These are phyloP conservation scores for Neonectria neomacrospora DNA, from an alignment of 2,329 filamentous ascomycete species.

Conservation along the genomic window DNA sequence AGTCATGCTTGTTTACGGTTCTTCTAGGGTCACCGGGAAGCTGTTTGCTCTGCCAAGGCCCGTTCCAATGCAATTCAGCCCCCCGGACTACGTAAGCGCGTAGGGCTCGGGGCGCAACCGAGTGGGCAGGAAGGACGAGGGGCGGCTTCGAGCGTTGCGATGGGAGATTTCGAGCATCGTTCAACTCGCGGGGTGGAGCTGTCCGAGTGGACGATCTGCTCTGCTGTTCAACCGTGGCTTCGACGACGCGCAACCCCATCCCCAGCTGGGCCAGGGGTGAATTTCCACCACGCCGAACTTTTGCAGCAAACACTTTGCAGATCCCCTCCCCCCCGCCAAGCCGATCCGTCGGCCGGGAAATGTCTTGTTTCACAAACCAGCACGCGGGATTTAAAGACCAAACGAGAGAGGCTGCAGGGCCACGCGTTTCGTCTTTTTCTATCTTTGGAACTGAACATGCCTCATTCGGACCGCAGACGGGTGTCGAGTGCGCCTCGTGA, in stretches of 20 bases:
- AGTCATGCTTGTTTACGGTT: background rate
- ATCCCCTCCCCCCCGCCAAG: conserved; percentile 3
- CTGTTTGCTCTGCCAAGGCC: background rate
- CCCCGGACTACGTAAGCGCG: conserved; percentile 5
- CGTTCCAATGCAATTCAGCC: conserved; percentile 5
- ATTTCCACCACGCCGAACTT: no score
- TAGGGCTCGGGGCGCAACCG: background rate
- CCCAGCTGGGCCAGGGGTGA: conserved; percentile 5
- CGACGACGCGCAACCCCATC: conserved; percentile 12
- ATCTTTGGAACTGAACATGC: conserved; percentile 19
- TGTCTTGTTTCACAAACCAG: conserved; percentile 18
- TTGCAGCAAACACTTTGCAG: background rate
- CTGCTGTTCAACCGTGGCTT: conserved; percentile 13
- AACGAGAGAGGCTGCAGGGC: conserved; percentile 1
- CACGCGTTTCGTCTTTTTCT: conserved; percentile 18
- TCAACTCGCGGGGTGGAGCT: background rate
- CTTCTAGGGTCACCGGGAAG: background rate
- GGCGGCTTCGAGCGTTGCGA: background rate
- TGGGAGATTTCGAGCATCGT: background rate
- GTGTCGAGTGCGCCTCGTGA: conserved; percentile 6
- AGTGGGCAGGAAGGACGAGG: background rate
- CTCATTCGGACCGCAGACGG: background rate
- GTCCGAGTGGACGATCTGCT: background rate
- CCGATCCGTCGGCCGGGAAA: background rate
- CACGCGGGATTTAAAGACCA: background rate